Evolutionary conservation across 2,329 filamentous ascomycete species (phyloP), one percentile per base, ranked within the genome.

Genomic region (Xenosphaeropsis pyriputrescens): DNA sequence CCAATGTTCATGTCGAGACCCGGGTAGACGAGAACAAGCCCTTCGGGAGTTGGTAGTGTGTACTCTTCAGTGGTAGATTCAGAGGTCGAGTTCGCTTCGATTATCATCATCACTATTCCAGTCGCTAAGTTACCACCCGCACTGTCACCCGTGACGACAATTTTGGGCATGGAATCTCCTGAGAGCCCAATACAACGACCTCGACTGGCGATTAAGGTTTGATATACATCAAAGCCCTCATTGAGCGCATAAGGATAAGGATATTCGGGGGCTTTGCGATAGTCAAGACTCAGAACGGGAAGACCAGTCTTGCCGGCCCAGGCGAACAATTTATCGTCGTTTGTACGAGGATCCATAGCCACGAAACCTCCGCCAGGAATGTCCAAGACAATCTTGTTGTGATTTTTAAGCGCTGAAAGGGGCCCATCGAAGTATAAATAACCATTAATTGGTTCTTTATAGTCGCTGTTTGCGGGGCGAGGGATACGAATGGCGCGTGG

Each of bases 391-490:
- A 98, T 58, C 49, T 81, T 81, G 36, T 72, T 78, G 53, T 93
- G 81, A 32, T 79, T 71, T 50, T 77, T 75, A 34, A 95, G 63
- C 34, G 85, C 79, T 2, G 79, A 75, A 6, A 94, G 59, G 0
- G 88, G 80, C 0, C 91, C 91, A 51, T 96, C 85, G 50, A 88
- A 98, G 57, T 95, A 98, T 22, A 98, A 64, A 88, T 89, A 96
- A 1, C 74, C 89, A 40, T 75, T 70, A 1, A 94, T 76, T 0
- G 85, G 81, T 31, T 93, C 85, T 38, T 69, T 78, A 58, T 95
- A 94, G 44, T 84, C 76, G 45, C 85, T 94, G 29, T 75, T 73
- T 18, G 66, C 62, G 0, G 91, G 91, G 30, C 91, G 67, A 0
- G 85, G 79, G 43, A 98, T 95, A 15, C 85, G 72, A 36, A 96